Evolutionary conservation across 257 asterid species (phyloP), one percentile per base, ranked within the genome.

Genomic region (Plantago ovata): DNA sequence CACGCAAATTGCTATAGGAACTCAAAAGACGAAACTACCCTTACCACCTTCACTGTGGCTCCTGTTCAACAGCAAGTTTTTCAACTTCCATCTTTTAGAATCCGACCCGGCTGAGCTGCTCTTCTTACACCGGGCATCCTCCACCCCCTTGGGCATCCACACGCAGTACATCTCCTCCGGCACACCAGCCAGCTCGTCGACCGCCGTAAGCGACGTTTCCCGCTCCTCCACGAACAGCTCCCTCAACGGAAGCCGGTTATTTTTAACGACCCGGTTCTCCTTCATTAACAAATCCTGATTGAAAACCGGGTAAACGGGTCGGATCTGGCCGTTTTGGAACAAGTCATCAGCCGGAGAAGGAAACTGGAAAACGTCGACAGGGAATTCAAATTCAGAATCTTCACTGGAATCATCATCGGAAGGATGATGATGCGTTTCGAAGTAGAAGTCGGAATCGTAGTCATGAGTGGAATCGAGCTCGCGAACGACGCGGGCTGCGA

Each of bases 271-370:
- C 12, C 46, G 42, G n/a, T 4, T 14, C 14, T 58, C 44, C 10
- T 49, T 64, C 38, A 63, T 53, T 4, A 73, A 59, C 62, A 80
- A 51, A 22, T 71, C 68, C 14, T 70, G 53, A 52, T 72, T 68
- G 23, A 82, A 85, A 56, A 83, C 58, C 0, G 95, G 93, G 73
- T 65, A 86, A 46, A 67, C 72, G 11, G 92, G 82, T 12, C 85
- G 84, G 71, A 87, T 84, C 82, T 75, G 83, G 16, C 94, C 92
- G 79, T 87, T 71, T 54, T 51, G 72, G 80, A 82, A 84, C 62
- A 84, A 74, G 54, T 87, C 89, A 10, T 84, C 94, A 0, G 91
- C 70, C 3, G 79, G 84, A 7, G 87, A 75, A 3, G 77, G 23
- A 11, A 63, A 47, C 3, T 62, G 72, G 1, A 77, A 63, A 40